Percentiles rank a stretch among this genome's conserved stretches.
Evolutionary conservation across 2,329 filamentous ascomycete species (phyloP).

Genomic region (Fonsecaea erecta): DNA sequence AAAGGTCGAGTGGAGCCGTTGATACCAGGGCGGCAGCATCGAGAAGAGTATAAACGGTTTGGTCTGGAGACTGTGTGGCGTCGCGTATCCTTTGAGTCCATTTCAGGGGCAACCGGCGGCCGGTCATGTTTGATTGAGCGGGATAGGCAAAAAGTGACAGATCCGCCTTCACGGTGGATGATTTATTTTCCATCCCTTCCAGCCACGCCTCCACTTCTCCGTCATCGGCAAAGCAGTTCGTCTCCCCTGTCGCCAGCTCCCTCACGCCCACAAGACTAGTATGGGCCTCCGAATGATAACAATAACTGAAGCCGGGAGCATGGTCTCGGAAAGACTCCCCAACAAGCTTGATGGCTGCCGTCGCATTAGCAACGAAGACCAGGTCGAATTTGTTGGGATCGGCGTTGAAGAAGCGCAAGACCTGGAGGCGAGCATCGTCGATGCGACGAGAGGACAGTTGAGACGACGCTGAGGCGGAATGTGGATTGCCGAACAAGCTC

Average conservation of each 20-base stretch:
- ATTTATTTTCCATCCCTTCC: constrained; percentile 40
- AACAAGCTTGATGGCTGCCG: constrained; percentile 85
- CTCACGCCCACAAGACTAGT: constrained; percentile 84
- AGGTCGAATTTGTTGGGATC: constrained; percentile 82
- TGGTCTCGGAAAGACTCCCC: constrained; percentile 74
- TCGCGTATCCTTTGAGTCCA: constrained; percentile 65
- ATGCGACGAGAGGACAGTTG: constrained; percentile 75
- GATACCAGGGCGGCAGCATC: constrained; percentile 83
- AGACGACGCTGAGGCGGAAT: constrained; percentile 82
- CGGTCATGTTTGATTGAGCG: constrained; percentile 92
- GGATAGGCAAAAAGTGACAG: constrained; percentile 75
- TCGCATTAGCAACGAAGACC: constrained; percentile 90
- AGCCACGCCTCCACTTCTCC: constrained; percentile 70
- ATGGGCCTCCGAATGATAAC: constrained; percentile 82
- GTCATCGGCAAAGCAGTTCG: constrained; percentile 66
- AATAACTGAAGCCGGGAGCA: constrained; percentile 75
- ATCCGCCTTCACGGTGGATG: constrained; percentile 16
- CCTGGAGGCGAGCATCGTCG: constrained; percentile 73
- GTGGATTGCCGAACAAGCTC: constrained; percentile 86
- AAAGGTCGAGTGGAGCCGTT: constrained; percentile 75
- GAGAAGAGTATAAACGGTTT: constrained; percentile 68
- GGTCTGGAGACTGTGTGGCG: constrained; percentile 31
- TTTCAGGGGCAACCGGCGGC: constrained; percentile 70
- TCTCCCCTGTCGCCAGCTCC: constrained; percentile 67
- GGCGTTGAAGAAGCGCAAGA: constrained; percentile 78